phyloP scores from a whole-genome alignment of 2,329 filamentous ascomycete genomes.

The Seiridium unicorne region DNA sequence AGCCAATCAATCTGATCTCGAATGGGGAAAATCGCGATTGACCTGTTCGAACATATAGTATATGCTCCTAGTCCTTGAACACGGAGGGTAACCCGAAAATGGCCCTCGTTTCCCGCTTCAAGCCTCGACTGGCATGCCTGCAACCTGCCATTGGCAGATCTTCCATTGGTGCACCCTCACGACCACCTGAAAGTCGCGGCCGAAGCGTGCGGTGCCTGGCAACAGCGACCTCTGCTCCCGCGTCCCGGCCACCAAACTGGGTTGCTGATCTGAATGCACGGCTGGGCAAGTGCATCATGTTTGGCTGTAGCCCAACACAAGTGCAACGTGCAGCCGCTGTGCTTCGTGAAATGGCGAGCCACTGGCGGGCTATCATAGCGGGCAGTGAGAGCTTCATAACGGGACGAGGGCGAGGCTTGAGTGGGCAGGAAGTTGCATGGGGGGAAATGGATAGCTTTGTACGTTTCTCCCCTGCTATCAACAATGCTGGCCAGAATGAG shows the following conservation, averaged over 20 bases:
- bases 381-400: slow-evolving; percentile 25
- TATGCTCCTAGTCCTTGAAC: too few relatives aligned
- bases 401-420: slow-evolving; percentile 16
- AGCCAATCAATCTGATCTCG: too few relatives aligned
- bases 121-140: too few relatives aligned
- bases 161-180: not conserved
- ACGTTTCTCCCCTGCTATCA: slow-evolving; percentile 14
- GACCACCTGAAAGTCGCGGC: not conserved
- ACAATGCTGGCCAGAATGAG: too few relatives aligned
- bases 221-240: slow-evolving; percentile 19
- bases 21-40: too few relatives aligned
- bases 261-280: slow-evolving; percentile 65
- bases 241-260: slow-evolving; percentile 57
- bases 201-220: slow-evolving; percentile 10
- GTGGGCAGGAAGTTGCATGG: slow-evolving; percentile 22
- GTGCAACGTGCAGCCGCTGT: slow-evolving; percentile 56
- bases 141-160: not conserved
- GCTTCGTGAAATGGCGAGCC: slow-evolving; percentile 55
- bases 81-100: too few relatives aligned
- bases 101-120: too few relatives aligned
- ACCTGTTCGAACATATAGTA: too few relatives aligned
- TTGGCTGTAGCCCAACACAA: slow-evolving; percentile 63
- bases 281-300: slow-evolving; percentile 73
- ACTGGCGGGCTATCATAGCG: slow-evolving; percentile 58
- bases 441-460: slow-evolving; percentile 73